A percentile compares a stretch with the other conserved stretches of the same genome.
Evolutionary conservation across 495 filamentous ascomycete genomes (phyloP).

Genomic region (Friedmanniomyces endolithicus): DNA sequence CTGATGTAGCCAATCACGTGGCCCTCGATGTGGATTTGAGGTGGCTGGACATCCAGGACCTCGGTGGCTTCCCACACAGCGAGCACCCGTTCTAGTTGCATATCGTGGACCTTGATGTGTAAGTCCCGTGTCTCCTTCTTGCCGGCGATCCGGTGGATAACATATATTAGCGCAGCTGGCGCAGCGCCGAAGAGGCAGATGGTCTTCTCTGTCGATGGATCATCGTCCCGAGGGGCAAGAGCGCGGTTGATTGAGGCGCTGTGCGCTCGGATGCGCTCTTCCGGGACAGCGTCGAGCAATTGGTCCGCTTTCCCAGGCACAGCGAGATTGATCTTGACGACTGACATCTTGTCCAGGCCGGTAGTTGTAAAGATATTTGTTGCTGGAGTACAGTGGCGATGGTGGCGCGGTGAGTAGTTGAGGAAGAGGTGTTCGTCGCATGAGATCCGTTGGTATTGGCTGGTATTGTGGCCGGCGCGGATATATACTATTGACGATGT

Average conservation of each 20-base stretch:
- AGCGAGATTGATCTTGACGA: conserved; percentile 1
- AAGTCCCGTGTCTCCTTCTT: neutral
- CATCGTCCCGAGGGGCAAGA: neutral
- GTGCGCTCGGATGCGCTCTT: neutral
- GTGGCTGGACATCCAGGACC: neutral
- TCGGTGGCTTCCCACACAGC: conserved; percentile 2
- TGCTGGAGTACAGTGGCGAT: neutral
- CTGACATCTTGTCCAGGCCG: neutral
- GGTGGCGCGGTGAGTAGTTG: neutral
- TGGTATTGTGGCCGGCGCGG: no score
- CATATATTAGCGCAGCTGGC: neutral
- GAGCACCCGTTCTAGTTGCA: neutral
- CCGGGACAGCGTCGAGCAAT: neutral
- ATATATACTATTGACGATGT: neutral
- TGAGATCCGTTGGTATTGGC: no score
- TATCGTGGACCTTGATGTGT: conserved; percentile 6
- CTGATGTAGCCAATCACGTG: conserved; percentile 10
- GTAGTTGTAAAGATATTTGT: neutral
- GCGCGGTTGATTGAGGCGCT: conserved; percentile 2
- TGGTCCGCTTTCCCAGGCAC: neutral
- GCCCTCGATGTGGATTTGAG: conserved; percentile 10
- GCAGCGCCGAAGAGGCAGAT: neutral
- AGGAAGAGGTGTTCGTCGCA: no score
- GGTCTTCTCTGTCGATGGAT: neutral
- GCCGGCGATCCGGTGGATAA: neutral